Percentiles rank a stretch among this genome's conserved stretches.
Evolutionary conservation across 2,329 filamentous ascomycete genomes (phyloP).

Genomic region (Fusarium guadeloupense): DNA sequence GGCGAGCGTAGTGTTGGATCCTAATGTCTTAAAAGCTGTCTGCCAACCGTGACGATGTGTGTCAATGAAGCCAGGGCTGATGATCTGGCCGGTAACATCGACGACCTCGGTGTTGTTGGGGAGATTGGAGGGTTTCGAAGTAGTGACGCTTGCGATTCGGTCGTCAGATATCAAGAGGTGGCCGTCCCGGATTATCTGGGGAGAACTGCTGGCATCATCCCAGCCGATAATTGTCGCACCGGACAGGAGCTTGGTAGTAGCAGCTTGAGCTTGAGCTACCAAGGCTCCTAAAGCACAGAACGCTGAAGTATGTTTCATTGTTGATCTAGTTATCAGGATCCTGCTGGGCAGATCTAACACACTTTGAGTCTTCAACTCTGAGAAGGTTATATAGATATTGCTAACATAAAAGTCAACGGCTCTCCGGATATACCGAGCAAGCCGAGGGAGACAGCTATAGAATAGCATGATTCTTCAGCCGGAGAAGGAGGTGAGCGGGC

Average conservation of each 20-base stretch:
- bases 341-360: no score
- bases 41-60: slow-evolving; percentile 67
- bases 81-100: slow-evolving; percentile 61
- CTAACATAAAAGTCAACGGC: no score
- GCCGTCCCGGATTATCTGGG: slow-evolving; percentile 3
- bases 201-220: slow-evolving; percentile 10
- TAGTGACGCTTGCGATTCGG: slow-evolving; percentile 3
- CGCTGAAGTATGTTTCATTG: neutral
- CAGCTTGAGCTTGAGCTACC: neutral
- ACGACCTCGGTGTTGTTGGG: slow-evolving; percentile 49
- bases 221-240: slow-evolving; percentile 27
- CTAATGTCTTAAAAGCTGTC: slow-evolving; percentile 63
- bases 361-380: no score
- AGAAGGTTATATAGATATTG: no score
- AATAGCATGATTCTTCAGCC: no score
- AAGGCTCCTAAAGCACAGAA: neutral
- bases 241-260: slow-evolving; percentile 5
- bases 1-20: slow-evolving; percentile 59
- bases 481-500: no score
- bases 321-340: neutral
- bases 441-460: no score
- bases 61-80: slow-evolving; percentile 65
- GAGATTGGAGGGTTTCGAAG: slow-evolving; percentile 7
- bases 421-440: no score
- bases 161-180: slow-evolving; percentile 7